Base-by-base conservation (phyloP, 2,329 filamentous ascomycete species). In the Botrytis hyacinthi region DNA sequence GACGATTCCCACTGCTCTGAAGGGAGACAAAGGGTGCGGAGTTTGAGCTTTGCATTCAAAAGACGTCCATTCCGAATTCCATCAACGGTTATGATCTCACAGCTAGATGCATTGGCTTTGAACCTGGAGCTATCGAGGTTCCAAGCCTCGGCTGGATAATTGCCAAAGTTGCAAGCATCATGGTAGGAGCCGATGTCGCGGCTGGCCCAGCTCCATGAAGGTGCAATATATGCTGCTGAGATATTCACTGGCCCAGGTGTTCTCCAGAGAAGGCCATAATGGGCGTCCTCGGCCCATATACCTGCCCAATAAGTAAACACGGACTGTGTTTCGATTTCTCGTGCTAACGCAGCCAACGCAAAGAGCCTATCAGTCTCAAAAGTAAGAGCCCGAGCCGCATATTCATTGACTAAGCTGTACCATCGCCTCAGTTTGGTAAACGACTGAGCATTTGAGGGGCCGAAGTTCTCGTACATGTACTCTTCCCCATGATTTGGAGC, bases 181-280 rank as follows among this genome's bases (percentile, higher is more conserved):
- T 22, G 3, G 44, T 0, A 46, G 44, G 1, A 6, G 44, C 44
- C 22, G 44, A 46, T 46, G 44, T 46, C 44, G 7, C 7, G 44
- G 8, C 35, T 62, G 37, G 7, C 60, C 60, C 37, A 29, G 60
- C 60, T 62, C 37, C 26, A 62, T 20, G 60, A 62, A 42, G 60
- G 37, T 62, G 60, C 37, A 62, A 29, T 2, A n/a, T 42, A 62
- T 42, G 37, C 22, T 40, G 16, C 14, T 42, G 60, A 1, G 26
- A n/a, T 42, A 2, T 7, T 42, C 16, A 16, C 35, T 2, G 6
- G 4, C 26, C 6, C 3, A 7, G 0, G 1, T 8, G 14, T 18
- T 1, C 14, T 42, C 60, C 60, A 62, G 26, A 62, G 37, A 62
- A 42, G 60, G 14, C 26, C 60, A 18, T 8, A 14, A 29, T 42